Evolutionary conservation across 179 eudicot species (phyloP), one percentile per base, ranked within the genome.

Genomic region (Silene coronaria): DNA sequence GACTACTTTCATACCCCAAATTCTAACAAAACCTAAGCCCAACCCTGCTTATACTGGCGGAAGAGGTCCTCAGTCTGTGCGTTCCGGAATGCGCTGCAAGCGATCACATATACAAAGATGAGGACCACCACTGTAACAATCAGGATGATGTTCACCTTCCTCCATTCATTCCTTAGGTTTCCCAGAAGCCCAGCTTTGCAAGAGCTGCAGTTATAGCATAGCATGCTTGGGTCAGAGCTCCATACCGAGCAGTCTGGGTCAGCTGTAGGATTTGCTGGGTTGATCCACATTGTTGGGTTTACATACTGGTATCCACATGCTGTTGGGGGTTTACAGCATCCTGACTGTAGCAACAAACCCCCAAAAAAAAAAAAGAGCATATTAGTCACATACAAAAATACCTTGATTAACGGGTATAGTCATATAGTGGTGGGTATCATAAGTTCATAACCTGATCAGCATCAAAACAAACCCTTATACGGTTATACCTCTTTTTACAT

Each of bases 321-420:
- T 23, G 87, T 86, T 70, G 97, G 97, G 13, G 99, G 99, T 82
- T 95, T 95, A 72, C 99, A 95, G 23, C 99, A 95, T 76, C 99
- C 97, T 51, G 97, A 93, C 99, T 95, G 92, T 32, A 71, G 78
- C 48, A 70, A 42, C 5, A 59, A 24, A 36, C 58, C 48, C n/a
- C n/a, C n/a, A n/a, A n/a, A n/a, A 42, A 11, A 42, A 42, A 42
- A 42, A 9, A 42, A 42, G 10, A 42, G 4, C 45, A 36, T 36
- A 32, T 32, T 34, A n/a, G n/a, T n/a, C n/a, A n/a, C n/a, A n/a
- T n/a, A n/a, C n/a, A n/a, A n/a, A n/a, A n/a, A n/a, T n/a, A n/a
- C n/a, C n/a, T n/a, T n/a, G n/a, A 42, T 11, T 42, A 42, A 42
- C 45, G 12, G 45, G 45, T 38, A 38, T 1, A 8, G 12, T 7